Evolutionary conservation across 345 rosid genomes (phyloP).

Genomic region (Cardamine resedifolia): DNA sequence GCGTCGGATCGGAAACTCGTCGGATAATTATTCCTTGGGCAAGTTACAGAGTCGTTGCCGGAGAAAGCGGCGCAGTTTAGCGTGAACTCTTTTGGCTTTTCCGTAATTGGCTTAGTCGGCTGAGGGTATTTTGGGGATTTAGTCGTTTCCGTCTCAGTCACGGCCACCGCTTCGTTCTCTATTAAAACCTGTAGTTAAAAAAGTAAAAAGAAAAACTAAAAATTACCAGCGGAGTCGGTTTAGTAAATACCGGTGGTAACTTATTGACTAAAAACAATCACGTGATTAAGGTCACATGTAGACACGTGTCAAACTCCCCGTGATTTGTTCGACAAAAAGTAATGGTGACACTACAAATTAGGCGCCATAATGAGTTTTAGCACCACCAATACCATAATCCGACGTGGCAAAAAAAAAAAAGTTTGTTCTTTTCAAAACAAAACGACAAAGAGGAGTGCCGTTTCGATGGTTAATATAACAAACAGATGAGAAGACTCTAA

Average conservation of each 20-base stretch:
- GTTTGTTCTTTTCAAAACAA: background rate
- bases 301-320: conserved; percentile 26
- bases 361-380: background rate
- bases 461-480: background rate
- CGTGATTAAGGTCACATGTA: background rate
- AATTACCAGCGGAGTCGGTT: background rate
- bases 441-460: conserved; percentile 14
- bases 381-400: background rate
- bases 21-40: conserved; percentile 46
- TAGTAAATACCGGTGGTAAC: background rate
- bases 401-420: conserved; percentile 16
- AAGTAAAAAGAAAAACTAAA: too few species aligned
- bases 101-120: conserved; percentile 3
- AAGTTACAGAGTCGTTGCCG: conserved; percentile 35
- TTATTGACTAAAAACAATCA: background rate
- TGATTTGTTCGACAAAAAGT: conserved; percentile 19
- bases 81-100: conserved; percentile 28
- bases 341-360: conserved; percentile 22
- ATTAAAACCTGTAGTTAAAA: conserved; percentile 19
- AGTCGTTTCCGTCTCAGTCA: background rate
- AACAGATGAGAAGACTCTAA: too few species aligned
- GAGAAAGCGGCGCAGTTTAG: conserved; percentile 23
- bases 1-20: conserved; percentile 26
- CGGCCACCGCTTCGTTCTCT: conserved; percentile 32
- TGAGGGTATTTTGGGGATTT: conserved; percentile 30